A percentile compares a stretch with the other conserved stretches of the same genome.
These are phyloP conservation scores for Pseudovirgaria hyperparasitica DNA, from an alignment of 2,329 filamentous ascomycete species.

Conservation along the genomic window DNA sequence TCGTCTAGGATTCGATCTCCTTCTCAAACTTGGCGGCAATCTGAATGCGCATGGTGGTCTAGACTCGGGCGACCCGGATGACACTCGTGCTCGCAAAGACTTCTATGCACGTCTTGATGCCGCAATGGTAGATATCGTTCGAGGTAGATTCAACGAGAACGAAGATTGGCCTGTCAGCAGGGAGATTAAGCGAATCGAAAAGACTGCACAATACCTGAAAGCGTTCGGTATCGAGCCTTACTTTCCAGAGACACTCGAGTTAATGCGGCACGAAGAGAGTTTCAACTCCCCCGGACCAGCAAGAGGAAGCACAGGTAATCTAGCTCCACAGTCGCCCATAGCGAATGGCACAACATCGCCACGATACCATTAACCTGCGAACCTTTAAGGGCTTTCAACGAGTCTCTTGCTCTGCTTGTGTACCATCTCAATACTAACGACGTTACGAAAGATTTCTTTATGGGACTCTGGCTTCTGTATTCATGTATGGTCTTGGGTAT, in stretches of 20 bases:
- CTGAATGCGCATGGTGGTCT: conserved; percentile 42
- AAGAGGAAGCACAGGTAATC: conserved; percentile 1
- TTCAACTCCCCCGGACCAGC: too few species aligned
- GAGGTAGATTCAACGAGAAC: conserved; percentile 36
- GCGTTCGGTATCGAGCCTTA: conserved; percentile 42
- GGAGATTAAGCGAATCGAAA: conserved; percentile 43
- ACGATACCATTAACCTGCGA: conserved; percentile 19
- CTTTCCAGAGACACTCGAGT: conserved; percentile 38
- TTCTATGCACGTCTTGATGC: conserved; percentile 38
- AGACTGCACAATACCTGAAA: conserved; percentile 38
- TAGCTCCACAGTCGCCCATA: conserved; percentile 9
- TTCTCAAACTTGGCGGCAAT: conserved; percentile 43
- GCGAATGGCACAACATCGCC: conserved; percentile 16
- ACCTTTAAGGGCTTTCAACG: too few species aligned
- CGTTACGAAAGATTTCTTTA: too few species aligned
- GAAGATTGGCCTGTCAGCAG: conserved; percentile 39
- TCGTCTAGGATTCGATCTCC: conserved; percentile 39
- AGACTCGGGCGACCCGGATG: conserved; percentile 34
- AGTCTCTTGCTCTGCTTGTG: too few species aligned
- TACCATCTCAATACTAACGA: too few species aligned
- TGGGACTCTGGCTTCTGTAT: too few species aligned
- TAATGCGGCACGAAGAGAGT: conserved; percentile 32
- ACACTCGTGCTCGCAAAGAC: conserved; percentile 33
- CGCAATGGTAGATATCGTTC: conserved; percentile 41
- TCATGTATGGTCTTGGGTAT: too few species aligned